phyloP scores from a whole-genome alignment of 2,329 filamentous ascomycete genomes.

The Cercospora beticola region DNA sequence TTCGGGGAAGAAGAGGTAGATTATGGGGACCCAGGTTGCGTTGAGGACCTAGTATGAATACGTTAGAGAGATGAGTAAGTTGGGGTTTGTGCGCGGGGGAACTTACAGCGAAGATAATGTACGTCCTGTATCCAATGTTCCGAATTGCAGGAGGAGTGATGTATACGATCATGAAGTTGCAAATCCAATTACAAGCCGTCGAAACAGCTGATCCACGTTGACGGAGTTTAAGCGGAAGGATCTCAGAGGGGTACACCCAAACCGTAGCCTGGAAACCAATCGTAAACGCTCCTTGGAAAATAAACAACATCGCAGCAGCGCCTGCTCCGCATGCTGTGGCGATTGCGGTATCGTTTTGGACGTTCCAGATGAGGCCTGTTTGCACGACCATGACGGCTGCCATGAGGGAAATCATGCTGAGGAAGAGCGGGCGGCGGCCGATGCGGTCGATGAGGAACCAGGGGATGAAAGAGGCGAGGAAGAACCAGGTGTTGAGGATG shows the following conservation, averaged over 20 bases:
- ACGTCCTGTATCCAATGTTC: constrained; percentile 56
- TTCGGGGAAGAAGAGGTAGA: constrained; percentile 63
- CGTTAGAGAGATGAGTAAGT: too few relatives aligned
- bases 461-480: constrained; percentile 51
- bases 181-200: constrained; percentile 34
- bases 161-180: constrained; percentile 66
- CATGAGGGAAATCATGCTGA: constrained; percentile 45
- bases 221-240: constrained; percentile 48
- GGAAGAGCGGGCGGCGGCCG: constrained; percentile 35
- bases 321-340: constrained; percentile 28
- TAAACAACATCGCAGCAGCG: constrained; percentile 58
- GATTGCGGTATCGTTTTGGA: constrained; percentile 32
- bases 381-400: constrained; percentile 66
- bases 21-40: constrained; percentile 47
- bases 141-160: constrained; percentile 62
- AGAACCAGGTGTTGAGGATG: constrained; percentile 50
- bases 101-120: constrained; percentile 44
- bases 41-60: constrained; percentile 22
- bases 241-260: constrained; percentile 63
- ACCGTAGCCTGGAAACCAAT: constrained; percentile 60
- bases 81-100: too few relatives aligned
- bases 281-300: constrained; percentile 64
- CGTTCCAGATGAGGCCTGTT: constrained; percentile 43
- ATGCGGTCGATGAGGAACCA: constrained; percentile 43
- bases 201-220: constrained; percentile 37